phyloP scores from a whole-genome alignment of 371 early-diverging fungal genomes.

The Lichtheimia ornata region DNA sequence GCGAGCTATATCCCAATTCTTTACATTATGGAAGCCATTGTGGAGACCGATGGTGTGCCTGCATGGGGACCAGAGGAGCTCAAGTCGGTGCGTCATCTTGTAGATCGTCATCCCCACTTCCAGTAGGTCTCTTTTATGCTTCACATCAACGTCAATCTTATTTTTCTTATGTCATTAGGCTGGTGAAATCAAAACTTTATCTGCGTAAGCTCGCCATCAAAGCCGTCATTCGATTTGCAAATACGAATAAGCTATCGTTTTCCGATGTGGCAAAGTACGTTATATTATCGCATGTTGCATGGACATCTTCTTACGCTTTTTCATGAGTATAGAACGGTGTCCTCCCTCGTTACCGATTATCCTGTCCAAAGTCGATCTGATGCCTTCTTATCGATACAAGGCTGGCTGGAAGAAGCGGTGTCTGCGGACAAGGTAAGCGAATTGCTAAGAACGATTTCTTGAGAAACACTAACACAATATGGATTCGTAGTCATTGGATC shows the following conservation, averaged over 20 bases:
- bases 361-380: constrained; percentile 23
- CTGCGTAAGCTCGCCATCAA: constrained; percentile 37
- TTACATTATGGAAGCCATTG: constrained; percentile 41
- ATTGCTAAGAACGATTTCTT: background rate
- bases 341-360: constrained; percentile 37
- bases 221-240: constrained; percentile 23
- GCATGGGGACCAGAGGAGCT: constrained; percentile 51
- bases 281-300: background rate
- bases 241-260: constrained; percentile 31
- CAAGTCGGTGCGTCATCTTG: constrained; percentile 39
- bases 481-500: background rate
- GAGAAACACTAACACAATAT: background rate
- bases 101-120: constrained; percentile 47
- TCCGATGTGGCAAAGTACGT: constrained; percentile 50
- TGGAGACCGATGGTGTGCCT: constrained; percentile 21
- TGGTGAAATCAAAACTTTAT: constrained; percentile 33
- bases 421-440: constrained; percentile 26
- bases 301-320: background rate
- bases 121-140: constrained; percentile 26
- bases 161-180: constrained; percentile 9
- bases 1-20: constrained; percentile 39
- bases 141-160: background rate
- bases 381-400: constrained; percentile 23
- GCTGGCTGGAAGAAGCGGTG: constrained; percentile 28
- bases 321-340: constrained; percentile 27